Conservation (phyloP, 164 flowering plant species). For the Berberis vulgaris region DNA sequence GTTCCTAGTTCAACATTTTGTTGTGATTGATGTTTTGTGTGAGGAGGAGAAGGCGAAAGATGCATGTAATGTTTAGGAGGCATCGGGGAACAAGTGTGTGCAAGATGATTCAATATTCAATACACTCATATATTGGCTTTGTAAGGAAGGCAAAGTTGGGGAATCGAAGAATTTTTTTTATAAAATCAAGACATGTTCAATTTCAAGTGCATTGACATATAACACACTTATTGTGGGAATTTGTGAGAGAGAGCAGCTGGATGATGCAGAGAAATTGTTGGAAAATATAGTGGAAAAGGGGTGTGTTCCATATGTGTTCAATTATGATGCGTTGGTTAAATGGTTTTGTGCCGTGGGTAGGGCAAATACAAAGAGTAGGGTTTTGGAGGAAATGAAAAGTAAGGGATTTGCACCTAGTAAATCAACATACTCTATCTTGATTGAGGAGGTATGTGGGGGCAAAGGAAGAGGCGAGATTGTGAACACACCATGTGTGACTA, state of each 20-base stretch:
- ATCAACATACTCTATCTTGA: constrained; percentile 33
- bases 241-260: constrained; percentile 59
- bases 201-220: constrained; percentile 64
- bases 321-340: constrained; percentile 43
- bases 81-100: constrained; percentile 55
- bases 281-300: constrained; percentile 71
- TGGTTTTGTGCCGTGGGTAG: constrained; percentile 47
- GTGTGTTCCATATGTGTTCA: constrained; percentile 40
- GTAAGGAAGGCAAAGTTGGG: constrained; percentile 56
- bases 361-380: constrained; percentile 44
- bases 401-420: constrained; percentile 53
- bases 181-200: constrained; percentile 47
- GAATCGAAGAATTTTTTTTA: constrained; percentile 76
- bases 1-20: constrained; percentile 60
- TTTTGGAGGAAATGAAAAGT: constrained; percentile 68
- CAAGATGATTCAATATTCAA: constrained; percentile 65
- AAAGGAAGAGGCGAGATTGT: constrained; percentile 24
- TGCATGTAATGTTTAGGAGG: constrained; percentile 64
- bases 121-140: constrained; percentile 78
- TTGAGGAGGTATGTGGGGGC: constrained; percentile 28
- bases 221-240: constrained; percentile 50
- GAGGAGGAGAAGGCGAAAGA: constrained; percentile 64
- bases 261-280: constrained; percentile 58
- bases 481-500: constrained; percentile 26
- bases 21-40: constrained; percentile 74